These are phyloP conservation scores for Gorgonomyces haynaldii DNA, from an alignment of 192 early-diverging fungal species.

Conservation along the genomic window DNA sequence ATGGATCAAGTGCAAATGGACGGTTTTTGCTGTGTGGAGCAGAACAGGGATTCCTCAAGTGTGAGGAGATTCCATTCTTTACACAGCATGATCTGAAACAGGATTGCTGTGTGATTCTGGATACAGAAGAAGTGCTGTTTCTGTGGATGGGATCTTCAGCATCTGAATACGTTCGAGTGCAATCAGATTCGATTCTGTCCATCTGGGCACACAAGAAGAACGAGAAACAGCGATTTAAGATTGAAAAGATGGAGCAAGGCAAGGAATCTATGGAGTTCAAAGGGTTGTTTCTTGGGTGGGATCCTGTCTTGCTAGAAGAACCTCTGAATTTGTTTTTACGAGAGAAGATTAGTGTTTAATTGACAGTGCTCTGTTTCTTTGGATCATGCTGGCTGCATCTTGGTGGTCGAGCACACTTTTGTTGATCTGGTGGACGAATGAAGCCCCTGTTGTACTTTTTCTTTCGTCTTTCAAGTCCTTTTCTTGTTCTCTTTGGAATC, in stretches of 20 bases:
- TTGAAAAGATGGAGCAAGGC: slow-evolving; percentile 21
- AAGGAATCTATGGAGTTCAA: slow-evolving; percentile 19
- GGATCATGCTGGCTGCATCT: too few species aligned
- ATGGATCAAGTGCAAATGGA: slow-evolving; percentile 4
- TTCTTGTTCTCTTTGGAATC: too few species aligned
- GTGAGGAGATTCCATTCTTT: slow-evolving; percentile 26
- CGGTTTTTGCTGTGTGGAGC: slow-evolving; percentile 34
- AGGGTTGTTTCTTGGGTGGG: slow-evolving; percentile 31
- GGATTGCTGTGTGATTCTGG: slow-evolving; percentile 34
- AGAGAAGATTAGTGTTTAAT: neutral
- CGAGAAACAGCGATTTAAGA: slow-evolving; percentile 7
- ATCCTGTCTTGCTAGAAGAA: neutral
- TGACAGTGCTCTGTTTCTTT: neutral
- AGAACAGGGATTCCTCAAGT: slow-evolving; percentile 27
- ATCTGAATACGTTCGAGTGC: slow-evolving; percentile 13
- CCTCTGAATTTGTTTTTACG: neutral
- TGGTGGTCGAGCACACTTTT: too few species aligned
- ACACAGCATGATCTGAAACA: slow-evolving; percentile 26
- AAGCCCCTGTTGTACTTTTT: too few species aligned
- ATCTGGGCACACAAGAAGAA: neutral
- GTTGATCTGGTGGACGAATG: too few species aligned
- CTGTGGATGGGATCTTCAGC: slow-evolving; percentile 35
- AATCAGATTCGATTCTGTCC: neutral
- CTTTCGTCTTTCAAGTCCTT: too few species aligned
- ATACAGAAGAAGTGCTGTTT: slow-evolving; percentile 26